phyloP scores from a whole-genome alignment of 1,139 yeast species.

The Debaryomyces sp. region DNA sequence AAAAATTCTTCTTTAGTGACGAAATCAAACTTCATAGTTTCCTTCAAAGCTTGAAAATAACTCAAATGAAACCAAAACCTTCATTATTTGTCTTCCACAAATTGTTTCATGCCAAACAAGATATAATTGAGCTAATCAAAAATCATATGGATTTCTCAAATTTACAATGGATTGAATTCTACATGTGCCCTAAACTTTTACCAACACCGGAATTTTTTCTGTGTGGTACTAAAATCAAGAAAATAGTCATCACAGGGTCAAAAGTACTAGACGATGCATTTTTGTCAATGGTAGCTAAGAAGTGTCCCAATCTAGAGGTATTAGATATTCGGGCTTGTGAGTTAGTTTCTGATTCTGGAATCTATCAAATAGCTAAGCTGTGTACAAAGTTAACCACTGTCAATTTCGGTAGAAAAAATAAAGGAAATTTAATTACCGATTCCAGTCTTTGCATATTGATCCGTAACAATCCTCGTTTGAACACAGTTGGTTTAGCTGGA shows the following conservation, averaged over 20 bases:
- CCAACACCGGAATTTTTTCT: slow-evolving; percentile 56
- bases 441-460: slow-evolving; percentile 62
- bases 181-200: slow-evolving; percentile 73
- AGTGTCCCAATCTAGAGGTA: slow-evolving; percentile 61
- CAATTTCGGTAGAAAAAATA: slow-evolving; percentile 79
- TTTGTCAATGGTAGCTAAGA: slow-evolving; percentile 51
- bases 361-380: slow-evolving; percentile 61
- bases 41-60: slow-evolving; percentile 15
- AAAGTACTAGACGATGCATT: slow-evolving; percentile 63
- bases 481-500: slow-evolving; percentile 88
- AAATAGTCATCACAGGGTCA: slow-evolving; percentile 76
- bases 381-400: slow-evolving; percentile 60
- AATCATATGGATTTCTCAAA: slow-evolving; percentile 43
- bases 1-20: slow-evolving; percentile 56
- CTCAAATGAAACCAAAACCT: slow-evolving; percentile 26
- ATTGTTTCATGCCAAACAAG: slow-evolving; percentile 35
- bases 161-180: slow-evolving; percentile 72
- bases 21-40: slow-evolving; percentile 52
- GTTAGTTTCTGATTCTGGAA: slow-evolving; percentile 71
- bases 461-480: slow-evolving; percentile 52
- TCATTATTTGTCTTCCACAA: slow-evolving; percentile 38
- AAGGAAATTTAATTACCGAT: slow-evolving; percentile 73
- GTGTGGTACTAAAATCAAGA: slow-evolving; percentile 45
- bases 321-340: slow-evolving; percentile 89
- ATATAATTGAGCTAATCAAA: slow-evolving; percentile 25